phyloP scores from a whole-genome alignment of 306 rosid species.

The Abrus precatorius region DNA sequence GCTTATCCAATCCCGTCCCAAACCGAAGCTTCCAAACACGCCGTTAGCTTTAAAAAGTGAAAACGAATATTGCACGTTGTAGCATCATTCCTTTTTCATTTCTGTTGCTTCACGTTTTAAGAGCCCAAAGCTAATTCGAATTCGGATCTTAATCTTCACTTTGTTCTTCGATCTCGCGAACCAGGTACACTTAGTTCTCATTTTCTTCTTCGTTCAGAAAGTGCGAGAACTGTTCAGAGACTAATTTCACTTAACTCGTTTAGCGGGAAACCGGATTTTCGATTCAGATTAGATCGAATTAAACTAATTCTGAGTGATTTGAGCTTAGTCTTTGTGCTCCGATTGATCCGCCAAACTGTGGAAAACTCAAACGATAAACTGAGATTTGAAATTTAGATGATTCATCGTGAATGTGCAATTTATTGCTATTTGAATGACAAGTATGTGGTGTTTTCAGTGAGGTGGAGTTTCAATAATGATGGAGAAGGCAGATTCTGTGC shows the following conservation, averaged over 20 bases:
- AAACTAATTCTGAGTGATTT: constrained; percentile 9
- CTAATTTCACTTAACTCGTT: constrained; percentile 20
- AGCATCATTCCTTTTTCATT: constrained; percentile 42
- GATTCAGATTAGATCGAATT: constrained; percentile 22
- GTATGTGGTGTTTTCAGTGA: constrained; percentile 47
- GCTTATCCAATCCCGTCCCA: not conserved
- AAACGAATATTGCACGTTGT: constrained; percentile 25
- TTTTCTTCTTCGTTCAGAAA: constrained; percentile 11
- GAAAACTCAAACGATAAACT: constrained; percentile 21
- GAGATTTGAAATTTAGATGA: constrained; percentile 24
- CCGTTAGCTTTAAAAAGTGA: constrained; percentile 30
- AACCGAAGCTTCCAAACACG: constrained; percentile 40
- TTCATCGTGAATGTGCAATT: constrained; percentile 23
- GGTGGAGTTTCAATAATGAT: constrained; percentile 62
- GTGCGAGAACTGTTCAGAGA: constrained; percentile 22
- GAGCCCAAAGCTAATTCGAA: constrained; percentile 29
- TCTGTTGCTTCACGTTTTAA: constrained; percentile 30
- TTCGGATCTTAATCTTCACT: constrained; percentile 43
- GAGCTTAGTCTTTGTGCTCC: constrained; percentile 8
- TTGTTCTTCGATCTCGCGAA: constrained; percentile 28
- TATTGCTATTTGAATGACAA: constrained; percentile 18
- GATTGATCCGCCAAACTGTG: constrained; percentile 1
- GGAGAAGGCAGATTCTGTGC: constrained; percentile 89
- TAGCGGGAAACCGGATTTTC: constrained; percentile 50
- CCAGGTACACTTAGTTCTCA: constrained; percentile 43